These are phyloP conservation scores for Candida tammaniensis DNA, from an alignment of 805 yeast species.

Conservation along the genomic window DNA sequence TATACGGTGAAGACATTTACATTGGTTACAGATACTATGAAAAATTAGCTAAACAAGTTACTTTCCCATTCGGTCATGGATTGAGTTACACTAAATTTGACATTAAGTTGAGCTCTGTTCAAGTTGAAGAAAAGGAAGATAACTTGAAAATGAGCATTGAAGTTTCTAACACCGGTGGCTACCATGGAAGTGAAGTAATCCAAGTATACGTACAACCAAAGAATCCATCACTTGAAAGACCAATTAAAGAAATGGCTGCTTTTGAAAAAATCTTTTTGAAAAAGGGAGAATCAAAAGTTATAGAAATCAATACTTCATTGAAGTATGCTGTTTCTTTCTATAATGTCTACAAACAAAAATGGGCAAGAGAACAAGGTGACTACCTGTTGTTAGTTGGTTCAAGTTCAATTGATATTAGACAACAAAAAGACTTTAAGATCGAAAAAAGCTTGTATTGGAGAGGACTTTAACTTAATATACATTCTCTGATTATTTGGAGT, in stretches of 20 bases:
- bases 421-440: constrained; percentile 21
- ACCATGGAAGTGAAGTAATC: constrained; percentile 21
- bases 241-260: constrained; percentile 24
- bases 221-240: constrained; percentile 16
- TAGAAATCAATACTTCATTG: constrained; percentile 13
- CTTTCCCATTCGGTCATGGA: no score
- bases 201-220: constrained; percentile 20
- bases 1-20: no score
- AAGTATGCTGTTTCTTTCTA: constrained; percentile 24
- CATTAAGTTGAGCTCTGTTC: constrained; percentile 21
- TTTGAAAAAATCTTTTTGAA: constrained; percentile 22
- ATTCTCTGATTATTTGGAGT: no score
- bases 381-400: constrained; percentile 22
- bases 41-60: no score
- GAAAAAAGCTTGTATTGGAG: no score
- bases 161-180: constrained; percentile 19
- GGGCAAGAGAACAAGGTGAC: constrained; percentile 21
- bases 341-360: constrained; percentile 22
- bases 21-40: no score
- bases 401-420: constrained; percentile 22
- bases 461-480: no score
- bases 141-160: constrained; percentile 13
- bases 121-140: constrained; percentile 12
- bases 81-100: no score
- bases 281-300: constrained; percentile 14